These are phyloP conservation scores for Meyerozyma guilliermondii DNA, from an alignment of 1,139 yeast genomes.

Conservation along the genomic window DNA sequence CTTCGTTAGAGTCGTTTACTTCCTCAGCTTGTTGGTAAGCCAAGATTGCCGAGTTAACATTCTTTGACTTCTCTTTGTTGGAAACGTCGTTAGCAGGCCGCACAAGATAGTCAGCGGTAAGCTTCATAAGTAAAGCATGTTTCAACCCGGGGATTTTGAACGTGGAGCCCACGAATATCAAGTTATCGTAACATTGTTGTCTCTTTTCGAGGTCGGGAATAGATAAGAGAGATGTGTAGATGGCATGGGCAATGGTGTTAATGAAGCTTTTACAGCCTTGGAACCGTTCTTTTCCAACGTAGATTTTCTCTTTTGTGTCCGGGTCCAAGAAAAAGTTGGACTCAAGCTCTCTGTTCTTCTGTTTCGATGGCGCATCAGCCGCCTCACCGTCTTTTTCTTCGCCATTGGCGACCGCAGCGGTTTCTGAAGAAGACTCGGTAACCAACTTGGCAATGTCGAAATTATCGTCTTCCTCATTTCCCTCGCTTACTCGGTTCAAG, in stretches of 20 bases:
- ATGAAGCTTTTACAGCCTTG: conserved; percentile 66
- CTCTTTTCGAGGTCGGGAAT: conserved; percentile 68
- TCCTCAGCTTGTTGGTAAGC: conserved; percentile 37
- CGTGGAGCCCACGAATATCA: conserved; percentile 76
- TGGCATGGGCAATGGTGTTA: conserved; percentile 45
- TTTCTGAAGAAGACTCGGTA: conserved; percentile 41
- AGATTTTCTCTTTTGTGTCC: conserved; percentile 36
- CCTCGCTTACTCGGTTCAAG: conserved; percentile 25
- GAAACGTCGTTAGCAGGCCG: conserved; percentile 22
- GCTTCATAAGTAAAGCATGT: conserved; percentile 58
- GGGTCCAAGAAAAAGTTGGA: conserved; percentile 62
- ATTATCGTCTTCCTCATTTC: conserved; percentile 57
- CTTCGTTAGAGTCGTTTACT: conserved; percentile 19
- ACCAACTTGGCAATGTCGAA: conserved; percentile 90
- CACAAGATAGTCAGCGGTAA: conserved; percentile 56
- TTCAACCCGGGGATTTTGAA: conserved; percentile 70
- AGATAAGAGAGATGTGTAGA: conserved; percentile 47
- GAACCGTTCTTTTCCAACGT: conserved; percentile 84
- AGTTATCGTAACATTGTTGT: conserved; percentile 83
- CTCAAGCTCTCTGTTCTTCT: conserved; percentile 58
- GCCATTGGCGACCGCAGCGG: conserved; percentile 17
- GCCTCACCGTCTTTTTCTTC: conserved; percentile 12
- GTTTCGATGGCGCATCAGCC: conserved; percentile 15
- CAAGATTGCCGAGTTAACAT: conserved; percentile 37
- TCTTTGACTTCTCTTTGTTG: conserved; percentile 25